Base-by-base conservation (phyloP, 129 eudicot species). In the Heracleum sosnowskyi region DNA sequence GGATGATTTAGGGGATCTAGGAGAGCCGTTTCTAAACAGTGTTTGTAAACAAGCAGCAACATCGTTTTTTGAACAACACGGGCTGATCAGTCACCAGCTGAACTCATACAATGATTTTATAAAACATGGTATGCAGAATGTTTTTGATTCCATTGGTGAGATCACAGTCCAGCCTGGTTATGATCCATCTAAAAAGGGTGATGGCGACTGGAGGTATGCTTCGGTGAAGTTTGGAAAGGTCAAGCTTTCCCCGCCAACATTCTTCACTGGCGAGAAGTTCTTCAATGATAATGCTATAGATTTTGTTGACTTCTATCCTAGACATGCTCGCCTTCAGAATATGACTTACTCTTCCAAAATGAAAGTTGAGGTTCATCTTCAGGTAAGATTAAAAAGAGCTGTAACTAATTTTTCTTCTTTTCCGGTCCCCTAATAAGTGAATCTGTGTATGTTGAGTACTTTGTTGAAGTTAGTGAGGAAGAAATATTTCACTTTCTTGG, bases 271-370 rank as follows among this genome's bases (percentile, higher is more conserved):
- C 8, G 93, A 89, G 7, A 87, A 77, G 85, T 93, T 88, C 41
- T 84, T 84, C 41, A 78, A 79, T 8, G 97, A 91, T 40, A 85
- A 81, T 77, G 93, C 87, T 42, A 75, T 80, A 80, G 90, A 84
- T 64, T 79, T 49, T 77, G 73, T 91, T 36, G 79, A 80, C 2
- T 86, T 94, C 79, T 80, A 71, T 33, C 98, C 98, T 10, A 79
- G 92, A 53, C 98, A 94, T 82, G 97, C 98, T 16, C 97, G 97
- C 79, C 93, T 94, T 63, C 98, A 94, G 84, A 90, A 91, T 81
- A 91, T 94, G 91, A 94, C 98, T 11, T 94, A 94, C 83, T 88
- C 98, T 8, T 81, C 98, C 75, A 87, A 88, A 77, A 88, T 94
- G 83, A 88, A 81, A 45, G 94, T 94, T 29, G 80, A 91, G 44